Evolutionary conservation across 2,329 filamentous ascomycete species (phyloP), one percentile per base, ranked within the genome.

Genomic region (Cytospora mali): DNA sequence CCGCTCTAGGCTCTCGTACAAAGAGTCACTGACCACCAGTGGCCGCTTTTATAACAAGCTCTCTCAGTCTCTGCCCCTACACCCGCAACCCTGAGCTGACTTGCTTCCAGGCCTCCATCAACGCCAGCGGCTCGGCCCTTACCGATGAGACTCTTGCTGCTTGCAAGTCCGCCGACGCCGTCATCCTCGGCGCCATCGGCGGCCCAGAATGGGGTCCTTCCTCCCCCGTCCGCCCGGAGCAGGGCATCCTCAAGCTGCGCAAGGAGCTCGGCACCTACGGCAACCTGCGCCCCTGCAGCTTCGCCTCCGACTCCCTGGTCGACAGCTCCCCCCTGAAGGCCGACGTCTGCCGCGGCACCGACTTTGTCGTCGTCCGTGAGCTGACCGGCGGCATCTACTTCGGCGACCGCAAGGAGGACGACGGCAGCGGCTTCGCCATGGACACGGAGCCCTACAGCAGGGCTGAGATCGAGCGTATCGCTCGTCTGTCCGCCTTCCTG

Each of bases 161-260:
- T 39, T 93, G 92, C 69, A 93, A 96, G 77, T 81, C 84, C 57
- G 93, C 93, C 67, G 90, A 97, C 76, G 94, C 93, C 46, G 90
- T 98, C 64, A 88, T 98, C 64, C 88, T 98, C 60, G 94, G 93
- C 69, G 92, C 94, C 69, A 96, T 98, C 72, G 94, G 94, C 69
- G 94, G 94, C n/a, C 94, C 95, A 16, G 77, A 97, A 92, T 98
- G 93, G 92, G 93, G 93, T 66, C 95, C 92, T 33, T 92, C 91
- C 69, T 79, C 71, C 73, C 69, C 87, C 62, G 89, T 97, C 67
- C 91, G 93, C 51, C 94, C 94, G 1, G 94, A 98, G 76, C 92
- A 97, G 79, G 94, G 94, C 66, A 88, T 98, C 71, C 88, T 98
- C 66, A 86, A 82, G 69, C 90, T 98, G 59, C 92, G 94, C 79